Evolutionary conservation across 345 rosid genomes (phyloP).

Genomic region (Syzygium grande): DNA sequence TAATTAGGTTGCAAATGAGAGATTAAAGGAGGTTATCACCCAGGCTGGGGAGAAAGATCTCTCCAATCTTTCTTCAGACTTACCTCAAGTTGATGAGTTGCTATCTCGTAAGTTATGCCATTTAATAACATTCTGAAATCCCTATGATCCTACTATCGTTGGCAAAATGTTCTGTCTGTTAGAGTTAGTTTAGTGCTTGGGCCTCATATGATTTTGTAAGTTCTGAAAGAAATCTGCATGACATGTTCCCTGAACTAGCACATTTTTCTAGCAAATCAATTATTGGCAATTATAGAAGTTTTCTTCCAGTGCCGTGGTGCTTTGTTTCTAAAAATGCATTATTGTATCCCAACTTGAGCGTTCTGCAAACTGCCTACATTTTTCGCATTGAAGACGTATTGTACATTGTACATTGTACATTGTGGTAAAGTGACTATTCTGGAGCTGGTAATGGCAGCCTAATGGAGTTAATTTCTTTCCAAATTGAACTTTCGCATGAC

Average conservation of each 20-base stretch:
- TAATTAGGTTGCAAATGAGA: slow-evolving; percentile 68
- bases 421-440: neutral
- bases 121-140: neutral
- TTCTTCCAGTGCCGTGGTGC: neutral
- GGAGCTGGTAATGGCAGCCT: neutral
- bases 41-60: slow-evolving; percentile 61
- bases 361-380: neutral
- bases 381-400: neutral
- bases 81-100: slow-evolving; percentile 47
- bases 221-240: neutral
- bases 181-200: neutral
- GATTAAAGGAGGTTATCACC: slow-evolving; percentile 61
- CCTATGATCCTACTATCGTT: neutral
- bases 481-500: neutral
- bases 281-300: neutral
- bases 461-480: neutral
- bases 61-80: slow-evolving; percentile 46
- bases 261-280: neutral
- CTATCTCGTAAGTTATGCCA: slow-evolving; percentile 45
- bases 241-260: neutral
- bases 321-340: neutral
- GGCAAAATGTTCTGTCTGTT: neutral
- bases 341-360: neutral
- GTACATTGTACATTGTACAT: neutral
- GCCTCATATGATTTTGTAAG: neutral